Conservation (phyloP, 1,284 basidiomycete species). For the Caloboletus firmus region DNA sequence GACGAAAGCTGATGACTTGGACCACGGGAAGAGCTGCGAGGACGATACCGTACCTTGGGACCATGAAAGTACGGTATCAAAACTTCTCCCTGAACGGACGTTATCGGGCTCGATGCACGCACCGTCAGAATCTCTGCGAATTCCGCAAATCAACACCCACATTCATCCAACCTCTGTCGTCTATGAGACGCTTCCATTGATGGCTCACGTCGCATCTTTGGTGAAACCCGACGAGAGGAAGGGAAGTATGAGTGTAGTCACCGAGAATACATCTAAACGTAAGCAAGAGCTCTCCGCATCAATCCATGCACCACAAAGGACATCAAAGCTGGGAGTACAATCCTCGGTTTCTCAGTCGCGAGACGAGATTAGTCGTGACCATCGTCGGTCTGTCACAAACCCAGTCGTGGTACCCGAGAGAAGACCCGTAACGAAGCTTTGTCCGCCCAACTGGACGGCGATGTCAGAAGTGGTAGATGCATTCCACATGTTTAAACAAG, state of each 20-base stretch:
- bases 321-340: neutral
- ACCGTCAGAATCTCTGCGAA: neutral
- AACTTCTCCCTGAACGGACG: conserved; percentile 8
- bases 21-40: neutral
- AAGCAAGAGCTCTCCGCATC: conserved; percentile 8
- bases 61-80: neutral
- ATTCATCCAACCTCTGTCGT: neutral
- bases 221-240: neutral
- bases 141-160: neutral
- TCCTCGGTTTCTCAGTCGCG: neutral
- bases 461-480: conserved; percentile 23
- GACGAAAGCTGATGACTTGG: neutral
- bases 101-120: conserved; percentile 23
- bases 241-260: neutral
- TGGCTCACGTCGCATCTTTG: neutral
- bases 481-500: conserved; percentile 18
- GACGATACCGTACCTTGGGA: neutral
- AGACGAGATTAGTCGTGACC: neutral
- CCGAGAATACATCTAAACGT: neutral
- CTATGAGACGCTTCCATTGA: neutral
- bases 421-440: neutral
- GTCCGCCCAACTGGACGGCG: conserved; percentile 18
- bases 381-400: neutral
- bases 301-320: conserved; percentile 13
- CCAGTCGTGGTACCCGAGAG: neutral